Conservation (phyloP, 2,329 filamentous ascomycete genomes). For the Monosporascus sp. region DNA sequence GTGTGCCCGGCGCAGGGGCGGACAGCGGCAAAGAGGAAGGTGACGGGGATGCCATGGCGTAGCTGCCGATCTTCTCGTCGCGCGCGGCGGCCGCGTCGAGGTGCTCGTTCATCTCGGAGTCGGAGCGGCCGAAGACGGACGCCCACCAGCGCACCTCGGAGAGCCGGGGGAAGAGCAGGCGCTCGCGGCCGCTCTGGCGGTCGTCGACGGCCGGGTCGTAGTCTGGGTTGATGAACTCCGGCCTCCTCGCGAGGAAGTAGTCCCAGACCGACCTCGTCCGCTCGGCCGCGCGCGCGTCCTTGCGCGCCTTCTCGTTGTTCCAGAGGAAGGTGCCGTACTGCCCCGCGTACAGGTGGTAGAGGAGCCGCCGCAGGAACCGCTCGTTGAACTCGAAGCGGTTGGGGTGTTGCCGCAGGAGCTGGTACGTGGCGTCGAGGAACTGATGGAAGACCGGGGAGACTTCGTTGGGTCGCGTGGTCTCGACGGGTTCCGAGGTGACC, state of each 20-base stretch:
- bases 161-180: conserved; percentile 74
- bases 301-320: conserved; percentile 87
- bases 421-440: conserved; percentile 91
- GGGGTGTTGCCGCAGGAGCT: conserved; percentile 79
- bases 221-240: conserved; percentile 76
- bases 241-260: conserved; percentile 78
- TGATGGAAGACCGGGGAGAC: conserved; percentile 96
- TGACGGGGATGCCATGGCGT: conserved; percentile 17
- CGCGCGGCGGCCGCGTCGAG: conserved; percentile 48
- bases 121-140: conserved; percentile 77
- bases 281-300: conserved; percentile 63
- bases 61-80: conserved; percentile 36
- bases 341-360: conserved; percentile 93
- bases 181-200: conserved; percentile 70
- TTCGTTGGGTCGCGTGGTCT: conserved; percentile 79
- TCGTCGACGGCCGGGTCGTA: conserved; percentile 77
- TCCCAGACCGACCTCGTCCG: conserved; percentile 89
- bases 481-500: conserved; percentile 44
- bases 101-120: conserved; percentile 86
- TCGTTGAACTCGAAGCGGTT: conserved; percentile 95
- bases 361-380: conserved; percentile 77
- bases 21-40: not conserved
- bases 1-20: conserved; percentile 17
- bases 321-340: conserved; percentile 97
- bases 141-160: conserved; percentile 91